phyloP scores from a whole-genome alignment of 169 alveolate genomes.

The Plasmodium sp. region DNA sequence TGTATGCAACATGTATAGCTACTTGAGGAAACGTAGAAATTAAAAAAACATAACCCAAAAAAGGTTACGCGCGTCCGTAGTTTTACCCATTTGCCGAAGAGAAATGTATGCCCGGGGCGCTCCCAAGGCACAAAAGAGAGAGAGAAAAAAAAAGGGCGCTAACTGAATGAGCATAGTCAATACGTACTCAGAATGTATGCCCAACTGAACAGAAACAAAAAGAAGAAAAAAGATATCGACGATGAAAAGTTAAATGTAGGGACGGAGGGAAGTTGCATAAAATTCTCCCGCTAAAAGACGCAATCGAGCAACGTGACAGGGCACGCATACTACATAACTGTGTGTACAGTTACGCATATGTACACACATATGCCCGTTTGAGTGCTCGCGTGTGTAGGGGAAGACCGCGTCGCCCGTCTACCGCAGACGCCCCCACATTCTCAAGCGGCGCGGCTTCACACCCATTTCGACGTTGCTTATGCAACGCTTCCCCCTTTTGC shows the following conservation, averaged over 20 bases:
- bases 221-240: conserved; percentile 48
- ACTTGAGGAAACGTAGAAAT: neutral
- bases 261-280: neutral
- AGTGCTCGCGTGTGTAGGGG: neutral
- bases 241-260: conserved; percentile 70
- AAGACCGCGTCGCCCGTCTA: neutral
- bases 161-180: conserved; percentile 1
- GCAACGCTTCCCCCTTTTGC: conserved; percentile 12
- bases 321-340: neutral
- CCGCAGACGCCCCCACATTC: neutral
- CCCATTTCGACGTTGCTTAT: neutral
- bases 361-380: neutral
- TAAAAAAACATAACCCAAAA: neutral
- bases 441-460: neutral
- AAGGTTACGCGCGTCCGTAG: neutral
- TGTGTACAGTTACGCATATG: neutral
- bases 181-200: conserved; percentile 28
- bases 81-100: neutral
- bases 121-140: neutral
- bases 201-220: conserved; percentile 60
- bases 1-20: neutral
- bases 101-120: conserved; percentile 9
- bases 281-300: neutral
- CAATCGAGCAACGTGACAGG: neutral
- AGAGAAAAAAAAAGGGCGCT: neutral